phyloP scores from a whole-genome alignment of 192 early-diverging fungal species.

The Coemansia sp. region DNA sequence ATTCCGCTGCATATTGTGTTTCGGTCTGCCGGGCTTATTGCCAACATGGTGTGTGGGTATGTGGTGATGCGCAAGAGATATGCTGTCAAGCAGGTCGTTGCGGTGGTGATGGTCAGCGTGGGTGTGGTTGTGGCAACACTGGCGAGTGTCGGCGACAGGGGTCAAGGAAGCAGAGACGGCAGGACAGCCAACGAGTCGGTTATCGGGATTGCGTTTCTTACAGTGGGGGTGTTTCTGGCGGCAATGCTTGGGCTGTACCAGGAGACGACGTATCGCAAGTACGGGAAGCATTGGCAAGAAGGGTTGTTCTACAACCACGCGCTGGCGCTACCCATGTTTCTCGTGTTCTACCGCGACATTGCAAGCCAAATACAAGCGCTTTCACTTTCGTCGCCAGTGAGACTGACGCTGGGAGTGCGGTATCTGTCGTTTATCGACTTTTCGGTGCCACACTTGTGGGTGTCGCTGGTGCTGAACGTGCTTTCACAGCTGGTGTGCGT shows the following conservation, averaged over 20 bases:
- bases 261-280: slow-evolving; percentile 72
- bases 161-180: neutral
- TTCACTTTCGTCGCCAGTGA: slow-evolving; percentile 45
- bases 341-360: slow-evolving; percentile 71
- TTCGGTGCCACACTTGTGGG: slow-evolving; percentile 65
- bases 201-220: slow-evolving; percentile 67
- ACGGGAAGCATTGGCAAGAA: slow-evolving; percentile 83
- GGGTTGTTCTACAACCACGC: slow-evolving; percentile 88
- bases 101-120: slow-evolving; percentile 72
- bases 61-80: slow-evolving; percentile 63
- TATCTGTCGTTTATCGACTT: slow-evolving; percentile 19
- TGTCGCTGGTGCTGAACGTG: slow-evolving; percentile 66
- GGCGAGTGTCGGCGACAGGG: slow-evolving; percentile 16
- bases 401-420: slow-evolving; percentile 9
- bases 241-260: slow-evolving; percentile 81
- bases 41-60: slow-evolving; percentile 78
- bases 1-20: slow-evolving; percentile 93
- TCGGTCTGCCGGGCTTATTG: slow-evolving; percentile 75
- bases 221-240: slow-evolving; percentile 70
- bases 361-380: slow-evolving; percentile 41
- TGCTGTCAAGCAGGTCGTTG: slow-evolving; percentile 46
- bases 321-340: slow-evolving; percentile 77
- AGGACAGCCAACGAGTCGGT: slow-evolving; percentile 44
- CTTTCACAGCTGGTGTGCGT: slow-evolving; percentile 89
- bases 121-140: slow-evolving; percentile 74